A percentile compares a stretch with the other conserved stretches of the same genome.
Evolutionary conservation across 2,329 filamentous ascomycete genomes (phyloP).

Genomic region (Acrocalymma vagum): DNA sequence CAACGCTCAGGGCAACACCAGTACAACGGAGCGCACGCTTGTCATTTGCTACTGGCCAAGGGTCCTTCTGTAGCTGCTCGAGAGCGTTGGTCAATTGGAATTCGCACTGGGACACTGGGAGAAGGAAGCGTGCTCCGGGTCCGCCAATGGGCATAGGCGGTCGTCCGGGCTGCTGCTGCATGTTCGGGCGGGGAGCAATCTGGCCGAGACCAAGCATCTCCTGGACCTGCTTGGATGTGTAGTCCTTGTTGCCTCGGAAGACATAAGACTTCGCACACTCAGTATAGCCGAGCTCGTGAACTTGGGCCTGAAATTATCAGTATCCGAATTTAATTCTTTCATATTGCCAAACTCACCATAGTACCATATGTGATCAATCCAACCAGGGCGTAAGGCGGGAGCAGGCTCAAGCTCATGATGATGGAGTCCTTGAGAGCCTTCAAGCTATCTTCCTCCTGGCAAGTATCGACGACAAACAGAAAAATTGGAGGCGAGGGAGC

Average conservation of each 20-base stretch:
- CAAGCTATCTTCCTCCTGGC: slow-evolving; percentile 87
- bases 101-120: slow-evolving; percentile 94
- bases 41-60: slow-evolving; percentile 96
- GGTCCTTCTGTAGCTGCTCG: slow-evolving; percentile 94
- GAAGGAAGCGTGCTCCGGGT: slow-evolving; percentile 86
- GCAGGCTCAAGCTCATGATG: slow-evolving; percentile 82
- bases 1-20: slow-evolving; percentile 94
- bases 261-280: slow-evolving; percentile 99
- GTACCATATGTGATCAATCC: slow-evolving; percentile 90
- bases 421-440: slow-evolving; percentile 85
- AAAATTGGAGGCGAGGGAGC: slow-evolving; percentile 89
- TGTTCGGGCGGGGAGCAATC: slow-evolving; percentile 72
- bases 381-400: slow-evolving; percentile 83
- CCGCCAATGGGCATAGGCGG: slow-evolving; percentile 75
- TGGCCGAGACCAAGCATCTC: slow-evolving; percentile 93
- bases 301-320: slow-evolving; percentile 72
- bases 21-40: slow-evolving; percentile 90
- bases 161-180: slow-evolving; percentile 77
- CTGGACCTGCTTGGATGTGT: slow-evolving; percentile 97
- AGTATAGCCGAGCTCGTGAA: slow-evolving; percentile 97
- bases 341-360: slow-evolving; percentile 69
- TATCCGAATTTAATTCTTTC: not conserved
- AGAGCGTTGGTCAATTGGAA: slow-evolving; percentile 96
- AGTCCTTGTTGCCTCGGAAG: slow-evolving; percentile 97
- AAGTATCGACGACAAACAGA: slow-evolving; percentile 86